Evolutionary conservation across 192 early-diverging fungal species (phyloP).

Genomic region (Rhizophagus sp.): DNA sequence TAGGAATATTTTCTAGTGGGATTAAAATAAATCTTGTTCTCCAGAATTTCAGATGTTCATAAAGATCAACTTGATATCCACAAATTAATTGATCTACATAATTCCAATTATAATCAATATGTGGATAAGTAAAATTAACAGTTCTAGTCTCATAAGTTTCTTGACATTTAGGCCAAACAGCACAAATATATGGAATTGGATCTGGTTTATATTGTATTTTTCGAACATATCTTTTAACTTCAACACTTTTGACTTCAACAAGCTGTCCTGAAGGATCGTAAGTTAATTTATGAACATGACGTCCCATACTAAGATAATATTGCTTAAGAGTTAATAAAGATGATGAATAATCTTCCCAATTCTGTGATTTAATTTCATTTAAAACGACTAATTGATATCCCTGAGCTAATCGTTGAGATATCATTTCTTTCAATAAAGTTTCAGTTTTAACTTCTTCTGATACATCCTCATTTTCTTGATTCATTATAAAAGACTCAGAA

Average conservation of each 20-base stretch:
- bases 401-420: constrained; percentile 87
- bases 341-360: constrained; percentile 10
- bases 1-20: constrained; percentile 68
- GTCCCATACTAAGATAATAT: constrained; percentile 85
- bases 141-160: constrained; percentile 56
- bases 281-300: constrained; percentile 85
- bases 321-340: constrained; percentile 39
- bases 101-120: constrained; percentile 90
- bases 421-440: constrained; percentile 77
- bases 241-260: constrained; percentile 81
- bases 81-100: constrained; percentile 89
- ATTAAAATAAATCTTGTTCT: constrained; percentile 88
- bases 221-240: constrained; percentile 85
- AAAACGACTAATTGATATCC: constrained; percentile 86
- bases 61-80: constrained; percentile 81
- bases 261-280: constrained; percentile 60
- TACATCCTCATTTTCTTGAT: constrained; percentile 39
- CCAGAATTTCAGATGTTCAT: constrained; percentile 81
- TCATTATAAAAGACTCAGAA: constrained; percentile 47
- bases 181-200: constrained; percentile 71
- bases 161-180: constrained; percentile 82
- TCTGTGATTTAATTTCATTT: constrained; percentile 23
- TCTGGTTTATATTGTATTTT: constrained; percentile 58
- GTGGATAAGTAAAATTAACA: constrained; percentile 76
- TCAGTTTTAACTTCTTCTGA: constrained; percentile 47